A percentile compares a stretch with the other conserved stretches of the same genome.
phyloP scores from a whole-genome alignment of 148 eudicot species.

The Camellia japonica region DNA sequence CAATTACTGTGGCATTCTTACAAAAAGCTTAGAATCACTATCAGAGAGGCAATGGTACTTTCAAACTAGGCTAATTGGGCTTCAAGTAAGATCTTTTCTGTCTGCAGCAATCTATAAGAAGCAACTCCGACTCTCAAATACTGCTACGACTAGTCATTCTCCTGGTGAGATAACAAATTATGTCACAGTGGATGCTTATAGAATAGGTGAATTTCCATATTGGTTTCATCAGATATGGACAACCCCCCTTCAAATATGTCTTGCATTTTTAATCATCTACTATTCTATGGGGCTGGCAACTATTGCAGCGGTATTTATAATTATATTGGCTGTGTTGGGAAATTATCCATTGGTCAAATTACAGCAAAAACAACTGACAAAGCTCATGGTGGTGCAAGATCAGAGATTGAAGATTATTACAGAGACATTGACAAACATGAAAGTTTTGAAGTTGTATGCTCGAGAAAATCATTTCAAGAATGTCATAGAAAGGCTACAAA shows the following conservation, averaged over 20 bases:
- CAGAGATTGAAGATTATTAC: constrained; percentile 40
- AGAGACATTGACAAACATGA: constrained; percentile 51
- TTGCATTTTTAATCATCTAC: too few relatives aligned
- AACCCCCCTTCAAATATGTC: too few relatives aligned
- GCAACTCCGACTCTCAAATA: constrained; percentile 43
- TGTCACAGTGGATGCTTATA: background rate
- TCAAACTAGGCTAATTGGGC: constrained; percentile 46
- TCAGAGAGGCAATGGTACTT: constrained; percentile 61
- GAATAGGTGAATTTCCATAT: too few relatives aligned
- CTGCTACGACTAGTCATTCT: constrained; percentile 37
- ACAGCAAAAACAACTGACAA: constrained; percentile 39
- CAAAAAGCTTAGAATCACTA: constrained; percentile 48
- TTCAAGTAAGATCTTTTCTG: constrained; percentile 50
- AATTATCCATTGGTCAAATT: constrained; percentile 50
- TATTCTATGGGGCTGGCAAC: constrained; percentile 20
- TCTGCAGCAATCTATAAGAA: constrained; percentile 19
- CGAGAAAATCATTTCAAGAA: constrained; percentile 56
- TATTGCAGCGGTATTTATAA: constrained; percentile 36
- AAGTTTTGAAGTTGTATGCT: constrained; percentile 56
- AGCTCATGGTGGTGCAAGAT: constrained; percentile 56
- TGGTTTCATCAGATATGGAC: too few relatives aligned
- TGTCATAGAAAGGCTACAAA: constrained; percentile 33
- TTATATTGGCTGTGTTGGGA: constrained; percentile 30
- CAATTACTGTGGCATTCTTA: constrained; percentile 25
- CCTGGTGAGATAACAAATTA: constrained; percentile 57